These are phyloP conservation scores for Hamamelis virginiana DNA, from an alignment of 164 flowering plant species.

Conservation along the genomic window DNA sequence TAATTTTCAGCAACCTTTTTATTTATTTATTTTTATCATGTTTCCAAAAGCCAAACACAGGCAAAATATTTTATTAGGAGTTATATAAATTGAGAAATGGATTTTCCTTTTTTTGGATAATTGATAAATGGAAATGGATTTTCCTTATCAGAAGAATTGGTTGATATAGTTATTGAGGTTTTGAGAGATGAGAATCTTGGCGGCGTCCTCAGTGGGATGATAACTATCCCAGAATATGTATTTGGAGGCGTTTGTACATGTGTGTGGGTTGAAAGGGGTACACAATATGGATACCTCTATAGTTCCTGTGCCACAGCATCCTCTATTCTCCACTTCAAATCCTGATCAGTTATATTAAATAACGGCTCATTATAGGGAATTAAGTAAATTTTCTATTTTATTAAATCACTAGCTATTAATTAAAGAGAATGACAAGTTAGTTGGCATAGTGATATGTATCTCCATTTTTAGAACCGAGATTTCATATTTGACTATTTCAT, in stretches of 20 bases:
- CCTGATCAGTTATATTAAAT: slow-evolving; percentile 12
- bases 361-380: background rate
- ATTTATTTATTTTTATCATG: no score
- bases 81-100: no score
- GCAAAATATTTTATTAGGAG: no score
- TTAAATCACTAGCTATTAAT: no score
- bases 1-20: no score
- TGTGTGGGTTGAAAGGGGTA: slow-evolving; percentile 15
- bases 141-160: slow-evolving; percentile 23
- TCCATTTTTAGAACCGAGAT: no score
- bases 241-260: slow-evolving; percentile 35
- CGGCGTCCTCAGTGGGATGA: slow-evolving; percentile 49
- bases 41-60: no score
- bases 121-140: background rate
- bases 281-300: slow-evolving; percentile 42
- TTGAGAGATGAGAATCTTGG: slow-evolving; percentile 19
- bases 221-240: slow-evolving; percentile 62
- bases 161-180: slow-evolving; percentile 10
- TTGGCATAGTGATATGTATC: no score
- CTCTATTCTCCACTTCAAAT: slow-evolving; percentile 29
- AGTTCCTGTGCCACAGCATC: slow-evolving; percentile 45
- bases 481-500: no score
- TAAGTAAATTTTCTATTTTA: no score
- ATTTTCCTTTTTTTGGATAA: background rate
- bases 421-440: no score